Percentiles rank a stretch among this genome's conserved stretches.
phyloP scores from a whole-genome alignment of 768 basidiomycete genomes.

The Podaxis pistillaris region DNA sequence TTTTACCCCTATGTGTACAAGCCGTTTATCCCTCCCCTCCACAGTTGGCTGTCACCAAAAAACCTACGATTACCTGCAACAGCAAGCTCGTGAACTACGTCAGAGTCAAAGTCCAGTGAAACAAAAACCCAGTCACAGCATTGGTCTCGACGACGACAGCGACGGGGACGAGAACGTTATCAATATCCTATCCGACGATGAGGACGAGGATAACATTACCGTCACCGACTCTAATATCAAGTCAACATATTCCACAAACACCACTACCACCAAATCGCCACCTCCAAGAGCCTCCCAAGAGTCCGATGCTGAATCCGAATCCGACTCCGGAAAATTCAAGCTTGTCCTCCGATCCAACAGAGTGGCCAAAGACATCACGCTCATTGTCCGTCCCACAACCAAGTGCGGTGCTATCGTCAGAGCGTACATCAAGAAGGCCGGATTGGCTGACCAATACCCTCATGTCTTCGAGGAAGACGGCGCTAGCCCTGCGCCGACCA shows the following conservation, averaged over 20 bases:
- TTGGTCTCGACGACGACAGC: constrained; percentile 18
- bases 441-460: constrained; percentile 54
- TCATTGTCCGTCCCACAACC: constrained; percentile 73
- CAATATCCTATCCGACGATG: constrained; percentile 25
- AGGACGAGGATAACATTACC: constrained; percentile 6
- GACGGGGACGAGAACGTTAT: constrained; percentile 19
- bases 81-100: constrained; percentile 21
- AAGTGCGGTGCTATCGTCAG: constrained; percentile 75
- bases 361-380: constrained; percentile 51
- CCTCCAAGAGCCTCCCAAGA: constrained; percentile 20
- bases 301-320: constrained; percentile 40
- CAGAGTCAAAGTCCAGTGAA: constrained; percentile 6
- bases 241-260: not conserved
- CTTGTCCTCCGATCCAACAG: constrained; percentile 59
- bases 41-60: constrained; percentile 69
- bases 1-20: not conserved
- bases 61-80: constrained; percentile 63
- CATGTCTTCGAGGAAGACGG: constrained; percentile 26
- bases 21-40: constrained; percentile 1
- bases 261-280: constrained; percentile 12
- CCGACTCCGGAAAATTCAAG: constrained; percentile 58
- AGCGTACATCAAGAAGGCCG: constrained; percentile 71
- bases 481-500: constrained; percentile 13
- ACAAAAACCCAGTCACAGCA: constrained; percentile 11
- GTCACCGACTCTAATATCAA: not conserved